Percentiles rank a stretch among this genome's conserved stretches.
Evolutionary conservation across 768 basidiomycete species (phyloP).

Genomic region (Porphyrellus cyaneotinctus): DNA sequence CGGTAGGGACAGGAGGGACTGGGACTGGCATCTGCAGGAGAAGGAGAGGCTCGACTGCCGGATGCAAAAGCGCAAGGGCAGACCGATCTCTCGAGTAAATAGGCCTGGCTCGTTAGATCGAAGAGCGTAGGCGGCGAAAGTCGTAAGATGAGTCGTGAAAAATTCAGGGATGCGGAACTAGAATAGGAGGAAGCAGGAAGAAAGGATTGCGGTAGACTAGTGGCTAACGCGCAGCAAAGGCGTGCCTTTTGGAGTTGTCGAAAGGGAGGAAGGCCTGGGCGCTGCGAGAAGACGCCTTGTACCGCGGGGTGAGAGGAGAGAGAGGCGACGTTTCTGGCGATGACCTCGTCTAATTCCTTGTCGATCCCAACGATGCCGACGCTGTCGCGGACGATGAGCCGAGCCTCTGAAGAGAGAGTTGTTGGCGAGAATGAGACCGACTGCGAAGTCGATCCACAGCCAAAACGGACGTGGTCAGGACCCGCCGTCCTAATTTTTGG

Average conservation of each 20-base stretch:
- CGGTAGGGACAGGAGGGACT: constrained; percentile 57
- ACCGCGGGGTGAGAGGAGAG: constrained; percentile 12
- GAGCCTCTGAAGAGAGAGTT: constrained; percentile 30
- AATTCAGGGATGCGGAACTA: constrained; percentile 19
- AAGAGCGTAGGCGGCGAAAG: constrained; percentile 36
- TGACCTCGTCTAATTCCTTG: constrained; percentile 27
- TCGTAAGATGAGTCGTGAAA: constrained; percentile 77
- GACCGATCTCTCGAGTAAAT: constrained; percentile 41
- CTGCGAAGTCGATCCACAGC: constrained; percentile 46
- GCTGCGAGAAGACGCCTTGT: constrained; percentile 18
- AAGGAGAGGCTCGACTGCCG: constrained; percentile 40
- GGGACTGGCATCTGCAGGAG: constrained; percentile 82
- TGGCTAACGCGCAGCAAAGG: constrained; percentile 92
- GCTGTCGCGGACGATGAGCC: constrained; percentile 39
- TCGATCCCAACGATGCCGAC: constrained; percentile 42
- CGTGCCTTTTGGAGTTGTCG: constrained; percentile 71
- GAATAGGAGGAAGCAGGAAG: constrained; percentile 29
- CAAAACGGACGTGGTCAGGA: constrained; percentile 30
- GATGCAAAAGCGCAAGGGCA: constrained; percentile 42
- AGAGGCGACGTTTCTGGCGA: constrained; percentile 24
- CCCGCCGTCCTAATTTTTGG: constrained; percentile 17
- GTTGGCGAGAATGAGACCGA: constrained; percentile 41
- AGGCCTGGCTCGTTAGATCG: constrained; percentile 36
- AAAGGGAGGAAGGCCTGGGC: constrained; percentile 24
- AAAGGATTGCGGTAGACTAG: constrained; percentile 26